Percentiles rank a stretch among this genome's conserved stretches.
These are phyloP conservation scores for Ophioceras dolichostomum DNA, from an alignment of 2,329 filamentous ascomycete genomes.

Conservation along the genomic window DNA sequence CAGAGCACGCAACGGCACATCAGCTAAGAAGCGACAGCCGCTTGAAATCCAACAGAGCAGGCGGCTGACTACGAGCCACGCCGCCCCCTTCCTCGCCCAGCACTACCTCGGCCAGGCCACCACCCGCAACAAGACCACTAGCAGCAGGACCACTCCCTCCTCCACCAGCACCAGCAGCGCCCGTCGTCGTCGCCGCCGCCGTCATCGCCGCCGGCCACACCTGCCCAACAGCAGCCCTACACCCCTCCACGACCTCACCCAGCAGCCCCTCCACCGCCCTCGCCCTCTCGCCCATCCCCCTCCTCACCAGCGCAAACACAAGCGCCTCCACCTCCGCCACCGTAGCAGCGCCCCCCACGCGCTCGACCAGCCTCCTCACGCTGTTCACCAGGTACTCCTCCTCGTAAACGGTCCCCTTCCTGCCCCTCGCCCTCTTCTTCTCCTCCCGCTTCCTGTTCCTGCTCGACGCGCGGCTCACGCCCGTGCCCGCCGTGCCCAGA, in stretches of 20 bases:
- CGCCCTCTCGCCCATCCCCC: conserved; percentile 81
- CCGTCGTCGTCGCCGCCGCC: conserved; percentile 5
- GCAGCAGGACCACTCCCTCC: no score
- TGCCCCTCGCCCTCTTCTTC: conserved; percentile 84
- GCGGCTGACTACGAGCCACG: no score
- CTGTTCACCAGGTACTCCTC: conserved; percentile 93
- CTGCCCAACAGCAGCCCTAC: conserved; percentile 52
- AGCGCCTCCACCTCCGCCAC: conserved; percentile 64
- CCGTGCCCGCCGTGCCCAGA: conserved; percentile 57
- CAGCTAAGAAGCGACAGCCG: no score
- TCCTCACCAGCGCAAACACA: conserved; percentile 62
- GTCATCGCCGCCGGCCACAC: conserved; percentile 38
- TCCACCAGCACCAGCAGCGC: conserved; percentile 8
- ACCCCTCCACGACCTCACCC: conserved; percentile 61
- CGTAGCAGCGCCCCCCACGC: conserved; percentile 61
- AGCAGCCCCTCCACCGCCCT: conserved; percentile 63
- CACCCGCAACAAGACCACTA: conserved; percentile 9
- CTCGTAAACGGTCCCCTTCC: conserved; percentile 96
- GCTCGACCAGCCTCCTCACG: conserved; percentile 69
- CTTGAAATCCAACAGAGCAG: no score
- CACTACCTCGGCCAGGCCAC: no score
- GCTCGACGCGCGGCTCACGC: conserved; percentile 65
- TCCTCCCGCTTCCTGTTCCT: conserved; percentile 87
- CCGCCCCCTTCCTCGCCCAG: no score
- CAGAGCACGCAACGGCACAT: no score